phyloP scores from a whole-genome alignment of 192 early-diverging fungal genomes.

The Backusella morwellensis region DNA sequence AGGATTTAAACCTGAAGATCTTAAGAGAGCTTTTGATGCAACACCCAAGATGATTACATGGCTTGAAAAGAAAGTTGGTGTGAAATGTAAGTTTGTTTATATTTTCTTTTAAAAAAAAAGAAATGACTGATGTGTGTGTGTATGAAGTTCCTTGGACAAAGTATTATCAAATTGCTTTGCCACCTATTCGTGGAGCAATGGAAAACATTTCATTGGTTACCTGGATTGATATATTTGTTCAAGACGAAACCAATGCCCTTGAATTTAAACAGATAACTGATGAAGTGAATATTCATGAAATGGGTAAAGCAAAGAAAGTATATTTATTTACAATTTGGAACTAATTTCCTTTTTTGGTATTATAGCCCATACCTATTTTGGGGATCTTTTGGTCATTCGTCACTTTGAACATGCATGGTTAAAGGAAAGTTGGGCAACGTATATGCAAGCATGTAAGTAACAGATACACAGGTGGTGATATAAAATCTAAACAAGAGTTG shows the following conservation, averaged over 20 bases:
- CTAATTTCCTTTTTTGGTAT: not conserved
- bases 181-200: slow-evolving; percentile 50
- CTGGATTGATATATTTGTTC: slow-evolving; percentile 36
- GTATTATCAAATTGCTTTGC: slow-evolving; percentile 46
- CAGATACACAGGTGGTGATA: not conserved
- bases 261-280: slow-evolving; percentile 36
- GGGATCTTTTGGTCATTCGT: slow-evolving; percentile 52
- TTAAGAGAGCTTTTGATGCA: slow-evolving; percentile 40
- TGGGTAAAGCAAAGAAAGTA: slow-evolving; percentile 27
- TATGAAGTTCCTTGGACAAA: slow-evolving; percentile 50
- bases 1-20: slow-evolving; percentile 33
- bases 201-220: slow-evolving; percentile 55
- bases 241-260: slow-evolving; percentile 34
- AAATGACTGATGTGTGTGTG: not conserved
- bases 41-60: slow-evolving; percentile 49
- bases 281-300: slow-evolving; percentile 52
- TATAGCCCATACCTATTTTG: slow-evolving; percentile 50
- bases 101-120: not conserved
- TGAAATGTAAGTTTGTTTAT: slow-evolving; percentile 11
- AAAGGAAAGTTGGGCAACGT: slow-evolving; percentile 59
- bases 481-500: not conserved
- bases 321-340: not conserved
- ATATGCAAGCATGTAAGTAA: slow-evolving; percentile 34
- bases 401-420: slow-evolving; percentile 62
- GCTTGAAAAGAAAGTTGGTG: slow-evolving; percentile 47